phyloP scores from a whole-genome alignment of 164 flowering plant species.

The Magnolia kwangsiensis region DNA sequence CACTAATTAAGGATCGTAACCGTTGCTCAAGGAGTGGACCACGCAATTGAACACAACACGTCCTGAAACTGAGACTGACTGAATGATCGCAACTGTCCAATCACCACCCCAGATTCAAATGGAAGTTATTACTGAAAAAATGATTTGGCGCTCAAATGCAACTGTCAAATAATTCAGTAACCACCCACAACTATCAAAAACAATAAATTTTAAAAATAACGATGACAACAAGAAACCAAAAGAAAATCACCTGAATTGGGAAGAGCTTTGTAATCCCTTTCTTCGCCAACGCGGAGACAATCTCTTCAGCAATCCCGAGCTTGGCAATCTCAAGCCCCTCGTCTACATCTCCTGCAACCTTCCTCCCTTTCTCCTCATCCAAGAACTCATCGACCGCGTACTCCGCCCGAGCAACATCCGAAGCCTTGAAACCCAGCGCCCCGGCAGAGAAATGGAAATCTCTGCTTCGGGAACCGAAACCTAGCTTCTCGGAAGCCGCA shows the following conservation, averaged over 20 bases:
- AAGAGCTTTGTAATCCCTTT: conserved; percentile 71
- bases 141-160: background rate
- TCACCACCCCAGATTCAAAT: background rate
- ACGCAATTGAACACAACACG: background rate
- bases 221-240: background rate
- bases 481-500: conserved; percentile 4
- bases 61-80: background rate
- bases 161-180: background rate
- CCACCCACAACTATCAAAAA: background rate
- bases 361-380: conserved; percentile 38
- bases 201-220: background rate
- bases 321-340: conserved; percentile 80
- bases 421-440: conserved; percentile 36
- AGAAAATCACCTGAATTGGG: conserved; percentile 67
- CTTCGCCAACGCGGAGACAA: conserved; percentile 55
- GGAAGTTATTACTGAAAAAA: background rate
- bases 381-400: conserved; percentile 40
- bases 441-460: conserved; percentile 32
- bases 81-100: background rate
- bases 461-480: conserved; percentile 20
- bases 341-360: conserved; percentile 21
- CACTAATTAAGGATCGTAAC: background rate
- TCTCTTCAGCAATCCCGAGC: conserved; percentile 62
- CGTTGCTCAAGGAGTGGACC: background rate
- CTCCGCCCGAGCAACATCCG: conserved; percentile 26